Conservation (phyloP, 441 rosid genomes). For the Populus hybrid region DNA sequence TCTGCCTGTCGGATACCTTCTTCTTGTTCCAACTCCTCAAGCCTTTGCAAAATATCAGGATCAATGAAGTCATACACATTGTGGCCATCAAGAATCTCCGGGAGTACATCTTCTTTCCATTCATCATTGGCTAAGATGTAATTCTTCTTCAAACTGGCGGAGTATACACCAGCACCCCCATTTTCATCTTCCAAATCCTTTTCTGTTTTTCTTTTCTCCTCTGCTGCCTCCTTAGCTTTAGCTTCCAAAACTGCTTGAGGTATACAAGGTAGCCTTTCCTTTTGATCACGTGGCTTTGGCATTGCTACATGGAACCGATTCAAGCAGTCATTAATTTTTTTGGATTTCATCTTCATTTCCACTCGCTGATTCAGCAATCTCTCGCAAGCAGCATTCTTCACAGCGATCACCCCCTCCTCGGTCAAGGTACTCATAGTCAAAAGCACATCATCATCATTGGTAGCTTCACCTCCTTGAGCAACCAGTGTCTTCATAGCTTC, state of each 20-base stretch:
- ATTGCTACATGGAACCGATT: constrained; percentile 87
- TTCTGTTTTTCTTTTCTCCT: constrained; percentile 70
- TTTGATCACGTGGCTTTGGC: constrained; percentile 81
- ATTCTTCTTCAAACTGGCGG: constrained; percentile 71
- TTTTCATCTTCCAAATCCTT: constrained; percentile 84
- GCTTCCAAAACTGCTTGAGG: constrained; percentile 73
- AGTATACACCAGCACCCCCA: constrained; percentile 89
- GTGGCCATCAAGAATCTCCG: constrained; percentile 91
- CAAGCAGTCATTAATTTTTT: constrained; percentile 75
- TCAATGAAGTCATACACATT: constrained; percentile 86
- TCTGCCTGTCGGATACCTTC: constrained; percentile 62
- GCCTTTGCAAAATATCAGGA: constrained; percentile 70
- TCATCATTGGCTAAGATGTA: constrained; percentile 71
- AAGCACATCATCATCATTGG: constrained; percentile 55
- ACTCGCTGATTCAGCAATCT: constrained; percentile 63
- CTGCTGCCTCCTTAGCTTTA: constrained; percentile 52
- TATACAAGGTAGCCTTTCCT: constrained; percentile 65
- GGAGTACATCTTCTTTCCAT: constrained; percentile 84
- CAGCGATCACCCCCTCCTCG: constrained; percentile 80
- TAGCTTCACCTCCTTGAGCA: constrained; percentile 64
- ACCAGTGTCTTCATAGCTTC: constrained; percentile 64
- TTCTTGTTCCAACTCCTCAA: constrained; percentile 79
- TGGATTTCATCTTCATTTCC: constrained; percentile 80
- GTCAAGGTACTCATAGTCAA: constrained; percentile 78
- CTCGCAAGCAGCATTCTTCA: constrained; percentile 87